Percentiles rank a stretch among this genome's conserved stretches.
phyloP scores from a whole-genome alignment of 129 eudicot genomes.

The Erigeron canadensis region DNA sequence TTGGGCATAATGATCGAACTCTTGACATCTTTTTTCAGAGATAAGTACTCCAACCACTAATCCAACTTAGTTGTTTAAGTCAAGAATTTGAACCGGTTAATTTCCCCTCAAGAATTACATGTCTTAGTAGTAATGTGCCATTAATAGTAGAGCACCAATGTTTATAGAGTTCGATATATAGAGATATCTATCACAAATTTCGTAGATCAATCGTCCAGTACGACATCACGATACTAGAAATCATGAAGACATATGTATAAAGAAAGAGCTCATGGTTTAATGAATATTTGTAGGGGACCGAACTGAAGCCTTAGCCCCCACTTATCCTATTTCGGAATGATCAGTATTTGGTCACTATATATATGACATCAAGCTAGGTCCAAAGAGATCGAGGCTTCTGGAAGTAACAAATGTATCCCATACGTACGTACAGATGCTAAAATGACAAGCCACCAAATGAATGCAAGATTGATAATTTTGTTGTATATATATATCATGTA shows the following conservation, averaged over 20 bases:
- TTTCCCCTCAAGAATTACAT: no score
- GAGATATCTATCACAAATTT: not conserved
- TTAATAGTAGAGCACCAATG: not conserved
- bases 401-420: conserved; percentile 40
- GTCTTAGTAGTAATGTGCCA: not conserved
- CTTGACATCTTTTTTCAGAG: no score
- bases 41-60: no score
- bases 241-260: conserved; percentile 12
- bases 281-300: conserved; percentile 29
- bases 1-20: no score
- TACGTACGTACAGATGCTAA: conserved; percentile 26
- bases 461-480: not conserved
- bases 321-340: conserved; percentile 28
- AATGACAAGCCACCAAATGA: conserved; percentile 11
- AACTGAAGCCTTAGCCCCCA: conserved; percentile 22
- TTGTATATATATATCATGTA: not conserved
- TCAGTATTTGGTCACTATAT: conserved; percentile 18
- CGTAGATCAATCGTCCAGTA: not conserved
- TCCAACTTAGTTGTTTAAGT: no score
- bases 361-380: conserved; percentile 18
- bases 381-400: conserved; percentile 21
- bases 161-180: not conserved
- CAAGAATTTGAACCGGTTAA: no score
- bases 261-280: conserved; percentile 32
- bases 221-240: not conserved